These are phyloP conservation scores for Mytilinidion resinicola DNA, from an alignment of 495 filamentous ascomycete genomes.

Conservation along the genomic window DNA sequence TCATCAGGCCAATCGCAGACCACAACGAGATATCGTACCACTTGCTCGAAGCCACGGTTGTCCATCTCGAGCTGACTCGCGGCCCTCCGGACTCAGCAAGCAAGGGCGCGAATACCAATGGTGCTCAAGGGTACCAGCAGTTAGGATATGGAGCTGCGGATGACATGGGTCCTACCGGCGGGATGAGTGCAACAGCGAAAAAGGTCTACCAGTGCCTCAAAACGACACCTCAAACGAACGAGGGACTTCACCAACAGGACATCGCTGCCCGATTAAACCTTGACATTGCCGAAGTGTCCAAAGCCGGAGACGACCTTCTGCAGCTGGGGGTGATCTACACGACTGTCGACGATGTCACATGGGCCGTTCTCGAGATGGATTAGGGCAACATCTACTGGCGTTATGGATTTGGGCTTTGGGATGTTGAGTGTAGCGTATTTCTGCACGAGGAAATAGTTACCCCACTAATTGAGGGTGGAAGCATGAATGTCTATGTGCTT, in stretches of 20 bases:
- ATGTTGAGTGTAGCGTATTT: no score
- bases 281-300: conserved; percentile 59
- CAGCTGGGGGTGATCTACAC: conserved; percentile 72
- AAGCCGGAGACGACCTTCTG: conserved; percentile 73
- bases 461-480: no score
- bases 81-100: conserved; percentile 50
- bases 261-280: conserved; percentile 60
- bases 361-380: conserved; percentile 33
- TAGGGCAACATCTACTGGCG: conserved; percentile 2
- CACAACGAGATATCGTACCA: conserved; percentile 90
- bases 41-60: conserved; percentile 77
- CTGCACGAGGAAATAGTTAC: no score
- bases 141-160: conserved; percentile 17
- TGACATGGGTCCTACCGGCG: conserved; percentile 33
- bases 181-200: conserved; percentile 49
- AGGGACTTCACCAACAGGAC: conserved; percentile 71
- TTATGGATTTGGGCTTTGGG: no score
- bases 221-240: conserved; percentile 59
- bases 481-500: background rate
- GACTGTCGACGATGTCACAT: conserved; percentile 72
- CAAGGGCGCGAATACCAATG: conserved; percentile 27
- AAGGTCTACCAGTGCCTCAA: conserved; percentile 63
- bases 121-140: conserved; percentile 33
- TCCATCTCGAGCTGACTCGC: conserved; percentile 81
- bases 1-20: conserved; percentile 69